Percentiles rank a stretch among this genome's conserved stretches.
phyloP scores from a whole-genome alignment of 148 eudicot genomes.

The Silene conica region DNA sequence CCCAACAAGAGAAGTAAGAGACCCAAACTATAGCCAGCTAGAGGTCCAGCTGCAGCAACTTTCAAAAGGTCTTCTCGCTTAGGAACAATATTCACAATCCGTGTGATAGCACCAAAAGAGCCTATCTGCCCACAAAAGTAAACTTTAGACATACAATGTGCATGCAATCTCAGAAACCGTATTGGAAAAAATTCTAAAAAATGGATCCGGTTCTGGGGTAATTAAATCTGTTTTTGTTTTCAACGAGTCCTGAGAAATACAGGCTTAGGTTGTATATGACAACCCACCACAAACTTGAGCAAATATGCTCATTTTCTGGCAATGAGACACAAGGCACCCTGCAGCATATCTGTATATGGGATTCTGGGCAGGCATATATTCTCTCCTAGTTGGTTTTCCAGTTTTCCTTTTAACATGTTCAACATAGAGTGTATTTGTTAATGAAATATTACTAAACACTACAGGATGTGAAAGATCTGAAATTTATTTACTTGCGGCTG shows the following conservation, averaged over 20 bases:
- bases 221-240: neutral
- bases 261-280: neutral
- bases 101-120: slow-evolving; percentile 93
- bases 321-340: neutral
- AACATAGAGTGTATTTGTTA: no score
- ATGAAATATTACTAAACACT: no score
- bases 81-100: slow-evolving; percentile 78
- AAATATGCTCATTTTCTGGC: neutral
- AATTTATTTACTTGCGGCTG: no score
- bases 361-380: no score
- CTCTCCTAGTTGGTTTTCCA: no score
- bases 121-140: slow-evolving; percentile 86
- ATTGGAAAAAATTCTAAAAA: no score
- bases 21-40: slow-evolving; percentile 82
- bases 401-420: no score
- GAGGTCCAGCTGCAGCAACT: slow-evolving; percentile 91
- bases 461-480: no score
- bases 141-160: slow-evolving; percentile 32
- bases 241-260: neutral
- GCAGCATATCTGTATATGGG: neutral
- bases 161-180: neutral
- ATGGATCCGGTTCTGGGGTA: neutral
- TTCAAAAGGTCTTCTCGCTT: slow-evolving; percentile 89
- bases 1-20: slow-evolving; percentile 73
- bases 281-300: neutral